Evolutionary conservation across 441 rosid species (phyloP).

Genomic region (Omphalea diandra): DNA sequence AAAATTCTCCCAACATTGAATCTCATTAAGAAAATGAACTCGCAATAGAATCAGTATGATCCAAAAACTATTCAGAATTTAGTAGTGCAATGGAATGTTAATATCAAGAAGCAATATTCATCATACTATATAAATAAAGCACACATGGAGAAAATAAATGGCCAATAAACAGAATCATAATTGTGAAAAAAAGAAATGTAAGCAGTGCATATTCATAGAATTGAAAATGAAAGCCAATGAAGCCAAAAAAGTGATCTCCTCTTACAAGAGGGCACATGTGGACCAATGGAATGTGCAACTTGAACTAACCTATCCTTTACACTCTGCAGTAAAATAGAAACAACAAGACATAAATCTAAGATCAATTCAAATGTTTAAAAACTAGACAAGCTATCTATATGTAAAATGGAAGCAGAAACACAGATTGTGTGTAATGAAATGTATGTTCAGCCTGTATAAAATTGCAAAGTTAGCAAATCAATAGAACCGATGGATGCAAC

Average conservation of each 20-base stretch:
- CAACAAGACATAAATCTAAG: background rate
- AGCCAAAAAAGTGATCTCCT: constrained; percentile 8
- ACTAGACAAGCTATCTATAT: background rate
- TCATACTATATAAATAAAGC: background rate
- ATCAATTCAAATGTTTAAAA: background rate
- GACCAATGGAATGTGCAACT: constrained; percentile 69
- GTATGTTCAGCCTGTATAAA: background rate
- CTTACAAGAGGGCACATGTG: constrained; percentile 46
- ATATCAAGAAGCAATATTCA: background rate
- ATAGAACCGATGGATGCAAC: background rate
- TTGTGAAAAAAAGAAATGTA: background rate
- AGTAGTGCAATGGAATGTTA: background rate
- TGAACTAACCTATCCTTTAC: constrained; percentile 66
- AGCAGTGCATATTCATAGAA: background rate
- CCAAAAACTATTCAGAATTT: background rate
- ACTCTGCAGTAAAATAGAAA: constrained; percentile 38
- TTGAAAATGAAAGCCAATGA: constrained; percentile 3
- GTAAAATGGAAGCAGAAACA: background rate
- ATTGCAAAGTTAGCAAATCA: background rate
- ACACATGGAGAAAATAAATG: background rate
- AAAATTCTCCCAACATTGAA: background rate
- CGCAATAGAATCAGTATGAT: background rate
- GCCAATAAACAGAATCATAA: background rate
- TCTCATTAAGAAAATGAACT: constrained; percentile 2
- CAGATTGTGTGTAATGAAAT: background rate